Conservation (phyloP, 2,329 filamentous ascomycete species). For the Chrysoporthe deuterocubensis region DNA sequence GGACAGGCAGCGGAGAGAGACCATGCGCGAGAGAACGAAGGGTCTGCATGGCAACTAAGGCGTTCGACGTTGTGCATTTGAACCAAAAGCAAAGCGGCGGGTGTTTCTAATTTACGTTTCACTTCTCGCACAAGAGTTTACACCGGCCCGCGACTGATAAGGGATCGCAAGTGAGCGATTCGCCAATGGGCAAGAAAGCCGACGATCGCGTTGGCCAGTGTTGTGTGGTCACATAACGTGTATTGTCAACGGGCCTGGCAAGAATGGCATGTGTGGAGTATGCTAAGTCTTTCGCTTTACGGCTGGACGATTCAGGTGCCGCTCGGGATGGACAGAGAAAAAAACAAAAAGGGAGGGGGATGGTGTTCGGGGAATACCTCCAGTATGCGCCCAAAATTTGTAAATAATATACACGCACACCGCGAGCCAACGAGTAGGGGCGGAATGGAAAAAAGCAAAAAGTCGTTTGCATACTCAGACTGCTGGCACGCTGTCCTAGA, state of each 20-base stretch:
- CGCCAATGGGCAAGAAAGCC: background rate
- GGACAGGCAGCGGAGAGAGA: conserved; percentile 67
- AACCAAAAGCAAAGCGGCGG: conserved; percentile 13
- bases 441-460: conserved; percentile 2
- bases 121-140: background rate
- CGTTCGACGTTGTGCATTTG: background rate
- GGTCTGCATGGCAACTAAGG: conserved; percentile 49
- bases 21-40: conserved; percentile 67
- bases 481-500: background rate
- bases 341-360: background rate
- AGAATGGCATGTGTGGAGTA: conserved; percentile 11
- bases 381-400: conserved; percentile 9
- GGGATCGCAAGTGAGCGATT: background rate
- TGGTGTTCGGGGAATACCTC: background rate
- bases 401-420: conserved; percentile 22
- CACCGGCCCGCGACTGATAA: background rate
- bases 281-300: background rate
- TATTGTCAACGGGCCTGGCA: background rate
- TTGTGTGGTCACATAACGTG: background rate
- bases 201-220: background rate
- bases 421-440: conserved; percentile 1
- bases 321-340: too few relatives aligned
- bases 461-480: background rate
- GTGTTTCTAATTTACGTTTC: background rate
- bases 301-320: background rate